Evolutionary conservation across 768 basidiomycete genomes (phyloP).

Genomic region (Scleroderma bovista): DNA sequence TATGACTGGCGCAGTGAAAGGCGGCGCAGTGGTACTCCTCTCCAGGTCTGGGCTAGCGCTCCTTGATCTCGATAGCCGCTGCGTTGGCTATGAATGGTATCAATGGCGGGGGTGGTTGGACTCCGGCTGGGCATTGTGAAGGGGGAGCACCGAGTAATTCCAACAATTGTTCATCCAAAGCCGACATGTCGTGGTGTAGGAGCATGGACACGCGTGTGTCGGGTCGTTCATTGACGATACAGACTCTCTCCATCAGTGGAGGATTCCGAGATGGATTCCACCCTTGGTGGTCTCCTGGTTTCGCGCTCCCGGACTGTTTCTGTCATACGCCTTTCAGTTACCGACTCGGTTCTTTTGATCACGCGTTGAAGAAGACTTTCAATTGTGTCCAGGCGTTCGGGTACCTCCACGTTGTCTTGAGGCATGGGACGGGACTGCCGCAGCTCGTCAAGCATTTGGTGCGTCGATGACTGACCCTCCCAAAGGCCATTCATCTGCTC

Average conservation of each 20-base stretch:
- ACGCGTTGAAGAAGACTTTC: slow-evolving; percentile 18
- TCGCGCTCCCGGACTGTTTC: slow-evolving; percentile 16
- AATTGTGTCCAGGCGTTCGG: slow-evolving; percentile 24
- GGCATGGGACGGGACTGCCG: slow-evolving; percentile 39
- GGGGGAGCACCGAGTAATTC: slow-evolving; percentile 51
- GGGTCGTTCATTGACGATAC: slow-evolving; percentile 23
- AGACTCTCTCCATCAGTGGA: slow-evolving; percentile 21
- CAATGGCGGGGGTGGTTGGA: slow-evolving; percentile 47
- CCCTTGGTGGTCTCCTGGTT: not conserved
- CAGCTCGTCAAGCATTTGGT: slow-evolving; percentile 58
- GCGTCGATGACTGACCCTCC: slow-evolving; percentile 57
- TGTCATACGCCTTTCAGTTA: slow-evolving; percentile 12
- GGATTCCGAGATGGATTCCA: slow-evolving; percentile 27
- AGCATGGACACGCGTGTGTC: slow-evolving; percentile 36
- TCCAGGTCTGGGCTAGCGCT: slow-evolving; percentile 35
- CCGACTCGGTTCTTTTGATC: slow-evolving; percentile 4
- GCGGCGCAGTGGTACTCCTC: slow-evolving; percentile 23
- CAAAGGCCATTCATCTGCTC: slow-evolving; percentile 55
- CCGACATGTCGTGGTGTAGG: slow-evolving; percentile 39
- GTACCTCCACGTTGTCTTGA: slow-evolving; percentile 36
- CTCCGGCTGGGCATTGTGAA: slow-evolving; percentile 32
- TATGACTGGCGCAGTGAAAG: slow-evolving; percentile 14
- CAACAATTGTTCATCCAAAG: slow-evolving; percentile 52
- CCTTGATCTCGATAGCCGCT: slow-evolving; percentile 34
- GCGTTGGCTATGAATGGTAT: slow-evolving; percentile 48